A percentile compares a stretch with the other conserved stretches of the same genome.
Conservation (phyloP, 768 basidiomycete species). For the Panaeolus cyanescens region DNA sequence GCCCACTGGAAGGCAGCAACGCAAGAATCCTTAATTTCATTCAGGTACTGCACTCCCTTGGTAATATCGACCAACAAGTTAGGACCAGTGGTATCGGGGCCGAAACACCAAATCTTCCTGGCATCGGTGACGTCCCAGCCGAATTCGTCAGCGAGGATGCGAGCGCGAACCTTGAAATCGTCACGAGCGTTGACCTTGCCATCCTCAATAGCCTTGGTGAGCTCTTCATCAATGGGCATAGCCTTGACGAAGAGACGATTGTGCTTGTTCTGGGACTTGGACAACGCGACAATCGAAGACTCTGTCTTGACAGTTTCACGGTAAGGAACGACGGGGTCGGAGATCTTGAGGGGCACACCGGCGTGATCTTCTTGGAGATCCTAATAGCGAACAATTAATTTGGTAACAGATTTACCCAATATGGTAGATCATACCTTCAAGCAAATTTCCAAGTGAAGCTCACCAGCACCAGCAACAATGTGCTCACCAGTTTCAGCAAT, state of each 20-base stretch:
- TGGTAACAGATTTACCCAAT: background rate
- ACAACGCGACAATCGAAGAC: conserved; percentile 93
- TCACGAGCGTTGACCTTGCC: conserved; percentile 89
- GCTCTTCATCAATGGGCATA: conserved; percentile 89
- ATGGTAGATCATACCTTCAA: conserved; percentile 67
- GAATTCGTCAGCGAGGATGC: conserved; percentile 92
- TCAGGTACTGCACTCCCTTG: conserved; percentile 98
- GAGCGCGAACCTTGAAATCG: conserved; percentile 96
- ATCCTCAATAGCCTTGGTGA: conserved; percentile 87
- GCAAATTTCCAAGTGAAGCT: conserved; percentile 99
- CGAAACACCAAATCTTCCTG: conserved; percentile 99
- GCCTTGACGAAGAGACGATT: conserved; percentile 97
- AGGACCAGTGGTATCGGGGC: conserved; percentile 95
- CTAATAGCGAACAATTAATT: conserved; percentile 35
- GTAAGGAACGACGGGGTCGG: conserved; percentile 97
- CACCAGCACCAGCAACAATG: conserved; percentile 99
- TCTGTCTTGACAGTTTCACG: conserved; percentile 97
- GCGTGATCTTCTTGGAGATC: conserved; percentile 99
- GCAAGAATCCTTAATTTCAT: conserved; percentile 99
- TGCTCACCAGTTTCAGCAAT: conserved; percentile 93
- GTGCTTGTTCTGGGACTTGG: conserved; percentile 99
- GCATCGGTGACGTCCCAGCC: conserved; percentile 99
- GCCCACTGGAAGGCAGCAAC: conserved; percentile 99
- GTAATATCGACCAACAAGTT: conserved; percentile 98
- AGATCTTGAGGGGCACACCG: conserved; percentile 97